phyloP scores from a whole-genome alignment of 345 rosid genomes.

The Arabis hirsuta region DNA sequence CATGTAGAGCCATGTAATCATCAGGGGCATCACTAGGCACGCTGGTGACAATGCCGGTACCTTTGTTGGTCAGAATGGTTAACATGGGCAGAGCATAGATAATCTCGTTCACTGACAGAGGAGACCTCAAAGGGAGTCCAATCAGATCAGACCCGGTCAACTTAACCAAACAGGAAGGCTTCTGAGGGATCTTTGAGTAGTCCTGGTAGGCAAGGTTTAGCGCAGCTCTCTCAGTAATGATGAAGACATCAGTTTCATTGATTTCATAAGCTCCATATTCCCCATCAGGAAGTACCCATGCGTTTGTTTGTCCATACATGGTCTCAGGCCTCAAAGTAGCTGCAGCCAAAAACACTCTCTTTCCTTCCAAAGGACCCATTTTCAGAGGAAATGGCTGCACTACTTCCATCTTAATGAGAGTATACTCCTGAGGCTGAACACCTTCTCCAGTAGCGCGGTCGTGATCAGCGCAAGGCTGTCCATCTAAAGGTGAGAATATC shows the following conservation, averaged over 20 bases:
- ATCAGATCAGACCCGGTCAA: constrained; percentile 84
- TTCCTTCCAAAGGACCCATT: constrained; percentile 70
- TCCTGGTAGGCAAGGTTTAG: constrained; percentile 89
- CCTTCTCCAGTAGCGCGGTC: constrained; percentile 97
- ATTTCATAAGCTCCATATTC: constrained; percentile 92
- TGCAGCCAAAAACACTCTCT: constrained; percentile 76
- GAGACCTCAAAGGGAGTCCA: constrained; percentile 82
- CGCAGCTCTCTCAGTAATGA: constrained; percentile 78
- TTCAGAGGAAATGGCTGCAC: constrained; percentile 68
- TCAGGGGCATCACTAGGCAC: constrained; percentile 99
- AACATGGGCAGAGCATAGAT: constrained; percentile 95
- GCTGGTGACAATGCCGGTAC: constrained; percentile 94
- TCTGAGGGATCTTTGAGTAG: constrained; percentile 68
- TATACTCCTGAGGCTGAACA: constrained; percentile 95
- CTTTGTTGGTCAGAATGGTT: constrained; percentile 90
- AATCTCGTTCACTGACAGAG: constrained; percentile 66
- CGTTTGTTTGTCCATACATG: constrained; percentile 96
- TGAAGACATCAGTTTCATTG: constrained; percentile 75
- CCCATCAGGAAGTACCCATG: constrained; percentile 96
- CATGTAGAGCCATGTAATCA: constrained; percentile 85
- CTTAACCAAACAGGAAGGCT: constrained; percentile 79
- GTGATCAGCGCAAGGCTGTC: constrained; percentile 96
- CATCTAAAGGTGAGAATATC: constrained; percentile 87
- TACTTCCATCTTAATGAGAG: constrained; percentile 89
- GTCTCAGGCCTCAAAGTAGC: constrained; percentile 98